phyloP scores from a whole-genome alignment of 2,329 filamentous ascomycete species.

The Chaetomium sp. region DNA sequence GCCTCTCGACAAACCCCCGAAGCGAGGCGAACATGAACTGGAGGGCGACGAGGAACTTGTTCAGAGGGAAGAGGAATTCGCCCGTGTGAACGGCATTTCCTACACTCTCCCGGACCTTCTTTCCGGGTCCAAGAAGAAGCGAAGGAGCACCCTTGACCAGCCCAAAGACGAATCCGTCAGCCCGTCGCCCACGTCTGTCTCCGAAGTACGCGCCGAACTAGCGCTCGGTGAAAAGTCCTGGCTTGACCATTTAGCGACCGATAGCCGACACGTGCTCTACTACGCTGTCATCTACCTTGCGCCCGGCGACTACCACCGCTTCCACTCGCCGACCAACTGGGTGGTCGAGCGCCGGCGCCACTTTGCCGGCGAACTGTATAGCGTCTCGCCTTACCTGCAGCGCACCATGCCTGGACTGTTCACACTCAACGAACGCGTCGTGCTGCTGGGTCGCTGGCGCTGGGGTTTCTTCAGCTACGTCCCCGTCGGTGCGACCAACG shows the following conservation, averaged over 20 bases:
- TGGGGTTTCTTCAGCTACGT: conserved; percentile 97
- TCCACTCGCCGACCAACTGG: conserved; percentile 93
- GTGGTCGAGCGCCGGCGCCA: conserved; percentile 92
- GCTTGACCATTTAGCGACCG: conserved; percentile 59
- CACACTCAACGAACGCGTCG: conserved; percentile 92
- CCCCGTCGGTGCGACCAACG: conserved; percentile 93
- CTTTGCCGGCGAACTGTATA: conserved; percentile 93
- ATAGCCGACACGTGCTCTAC: conserved; percentile 68
- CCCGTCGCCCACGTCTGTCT: conserved; percentile 65
- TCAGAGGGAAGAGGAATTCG: conserved; percentile 84
- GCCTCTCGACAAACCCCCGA: conserved; percentile 24
- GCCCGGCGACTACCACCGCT: conserved; percentile 95
- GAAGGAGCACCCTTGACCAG: conserved; percentile 34
- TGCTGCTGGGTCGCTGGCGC: conserved; percentile 87
- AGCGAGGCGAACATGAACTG: conserved; percentile 26
- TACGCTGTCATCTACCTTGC: conserved; percentile 95
- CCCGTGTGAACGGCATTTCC: conserved; percentile 86
- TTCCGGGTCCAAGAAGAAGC: conserved; percentile 55
- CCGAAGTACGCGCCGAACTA: conserved; percentile 77
- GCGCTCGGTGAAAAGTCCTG: conserved; percentile 64
- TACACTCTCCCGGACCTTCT: conserved; percentile 87
- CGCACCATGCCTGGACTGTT: conserved; percentile 89
- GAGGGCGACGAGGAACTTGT: conserved; percentile 59
- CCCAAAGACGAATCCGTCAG: conserved; percentile 67
- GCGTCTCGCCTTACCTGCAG: conserved; percentile 90